Evolutionary conservation across 768 basidiomycete genomes (phyloP).

Genomic region (Tephrocybe sp.): DNA sequence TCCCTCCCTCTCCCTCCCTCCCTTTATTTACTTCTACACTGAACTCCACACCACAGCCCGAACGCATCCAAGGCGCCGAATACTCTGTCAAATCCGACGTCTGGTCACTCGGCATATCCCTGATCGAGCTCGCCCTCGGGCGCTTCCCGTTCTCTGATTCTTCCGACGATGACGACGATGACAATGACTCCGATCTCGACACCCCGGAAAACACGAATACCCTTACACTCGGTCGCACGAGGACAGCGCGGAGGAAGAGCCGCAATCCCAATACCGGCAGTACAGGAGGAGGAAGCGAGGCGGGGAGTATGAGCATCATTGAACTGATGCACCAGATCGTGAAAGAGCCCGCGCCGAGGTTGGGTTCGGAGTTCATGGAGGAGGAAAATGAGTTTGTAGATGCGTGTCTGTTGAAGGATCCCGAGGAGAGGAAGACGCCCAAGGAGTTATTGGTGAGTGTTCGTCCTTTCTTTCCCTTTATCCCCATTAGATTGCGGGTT

Average conservation of each 20-base stretch:
- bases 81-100: conserved; percentile 99
- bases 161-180: conserved; percentile 30
- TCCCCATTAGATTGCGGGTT: too few species aligned
- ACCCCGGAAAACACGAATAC: conserved; percentile 65
- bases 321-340: conserved; percentile 98
- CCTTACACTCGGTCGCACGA: background rate
- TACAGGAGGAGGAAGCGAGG: conserved; percentile 66
- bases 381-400: conserved; percentile 86
- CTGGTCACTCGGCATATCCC: conserved; percentile 96
- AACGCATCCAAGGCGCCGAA: conserved; percentile 97
- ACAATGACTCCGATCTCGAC: conserved; percentile 70
- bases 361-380: conserved; percentile 66
- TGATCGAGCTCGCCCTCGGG: conserved; percentile 94
- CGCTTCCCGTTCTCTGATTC: conserved; percentile 96
- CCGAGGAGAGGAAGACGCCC: conserved; percentile 75
- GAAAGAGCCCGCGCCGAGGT: conserved; percentile 91
- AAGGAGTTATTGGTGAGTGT: conserved; percentile 76
- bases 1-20: conserved; percentile 6
- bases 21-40: background rate
- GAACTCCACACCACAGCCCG: conserved; percentile 60
- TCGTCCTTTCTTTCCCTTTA: conserved; percentile 1
- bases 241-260: conserved; percentile 69
- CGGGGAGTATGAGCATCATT: conserved; percentile 96
- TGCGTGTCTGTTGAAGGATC: conserved; percentile 88
- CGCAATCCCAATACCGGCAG: conserved; percentile 43